Percentiles rank a stretch among this genome's conserved stretches.
Evolutionary conservation across 139 green algal species (phyloP).

Genomic region (Asterochloris sp.): DNA sequence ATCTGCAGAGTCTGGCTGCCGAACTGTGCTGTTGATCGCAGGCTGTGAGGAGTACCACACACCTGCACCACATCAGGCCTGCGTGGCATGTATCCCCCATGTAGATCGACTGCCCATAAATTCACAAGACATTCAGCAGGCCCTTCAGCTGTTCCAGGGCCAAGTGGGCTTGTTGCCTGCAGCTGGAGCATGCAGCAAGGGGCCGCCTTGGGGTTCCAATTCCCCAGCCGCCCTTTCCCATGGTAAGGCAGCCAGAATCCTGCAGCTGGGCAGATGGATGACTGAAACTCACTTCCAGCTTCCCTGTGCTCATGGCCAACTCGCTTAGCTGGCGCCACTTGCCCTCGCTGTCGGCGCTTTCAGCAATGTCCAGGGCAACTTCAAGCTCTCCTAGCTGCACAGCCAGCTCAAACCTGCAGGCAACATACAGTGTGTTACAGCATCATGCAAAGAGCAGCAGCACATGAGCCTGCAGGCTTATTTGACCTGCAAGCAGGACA

Average conservation of each 20-base stretch:
- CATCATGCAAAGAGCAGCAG: conserved; percentile 39
- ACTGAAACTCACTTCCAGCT: conserved; percentile 22
- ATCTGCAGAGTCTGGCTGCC: too few species aligned
- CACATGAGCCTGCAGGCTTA: not conserved
- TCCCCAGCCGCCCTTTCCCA: too few species aligned
- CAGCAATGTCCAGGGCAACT: conserved; percentile 75
- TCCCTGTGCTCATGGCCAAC: conserved; percentile 71
- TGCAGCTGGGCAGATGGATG: too few species aligned
- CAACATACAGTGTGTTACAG: conserved; percentile 84
- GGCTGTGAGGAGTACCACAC: too few species aligned
- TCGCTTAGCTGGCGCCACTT: conserved; percentile 97
- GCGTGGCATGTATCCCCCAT: too few species aligned
- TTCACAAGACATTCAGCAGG: too few species aligned
- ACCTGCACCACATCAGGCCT: too few species aligned
- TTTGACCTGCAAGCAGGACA: not conserved
- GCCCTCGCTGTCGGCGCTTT: conserved; percentile 58
- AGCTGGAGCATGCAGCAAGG: not conserved
- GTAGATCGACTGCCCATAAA: too few species aligned
- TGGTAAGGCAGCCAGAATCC: too few species aligned
- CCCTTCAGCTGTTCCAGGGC: too few species aligned
- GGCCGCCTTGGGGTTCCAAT: too few species aligned
- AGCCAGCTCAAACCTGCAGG: conserved; percentile 73
- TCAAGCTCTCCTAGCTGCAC: conserved; percentile 85
- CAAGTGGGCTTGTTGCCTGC: not conserved
- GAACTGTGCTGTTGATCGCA: too few species aligned